Conservation (phyloP, 208 protist species). For the Leishmania aethiopica region DNA sequence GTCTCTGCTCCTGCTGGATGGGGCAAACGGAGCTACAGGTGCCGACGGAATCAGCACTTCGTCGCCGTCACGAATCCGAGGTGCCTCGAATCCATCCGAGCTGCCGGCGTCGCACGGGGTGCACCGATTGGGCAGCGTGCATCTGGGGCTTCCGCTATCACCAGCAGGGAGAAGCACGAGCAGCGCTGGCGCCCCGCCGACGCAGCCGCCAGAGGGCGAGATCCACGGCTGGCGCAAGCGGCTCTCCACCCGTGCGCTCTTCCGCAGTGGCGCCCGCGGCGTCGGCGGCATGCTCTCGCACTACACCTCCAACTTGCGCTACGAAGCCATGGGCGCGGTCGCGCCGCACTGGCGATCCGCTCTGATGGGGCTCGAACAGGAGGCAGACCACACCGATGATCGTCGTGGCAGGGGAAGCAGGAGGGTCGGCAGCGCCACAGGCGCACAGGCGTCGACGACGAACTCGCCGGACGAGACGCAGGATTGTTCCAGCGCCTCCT, state of each 20-base stretch:
- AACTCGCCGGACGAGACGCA: background rate
- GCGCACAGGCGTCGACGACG: background rate
- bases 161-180: background rate
- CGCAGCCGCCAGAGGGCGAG: background rate
- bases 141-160: background rate
- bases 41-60: background rate
- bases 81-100: background rate
- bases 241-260: background rate
- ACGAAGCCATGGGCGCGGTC: background rate
- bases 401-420: background rate
- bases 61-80: background rate
- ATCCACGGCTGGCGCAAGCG: constrained; percentile 13
- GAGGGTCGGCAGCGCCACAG: background rate
- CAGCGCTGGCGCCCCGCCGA: background rate
- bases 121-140: background rate
- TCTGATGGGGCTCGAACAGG: background rate
- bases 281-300: constrained; percentile 2
- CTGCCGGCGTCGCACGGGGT: background rate
- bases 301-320: background rate
- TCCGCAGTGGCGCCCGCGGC: background rate
- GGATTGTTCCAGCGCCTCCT: constrained; percentile 19
- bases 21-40: too few relatives aligned
- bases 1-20: background rate
- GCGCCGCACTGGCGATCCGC: background rate
- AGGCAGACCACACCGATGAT: background rate